Evolutionary conservation across 2,329 filamentous ascomycete species (phyloP), one percentile per base, ranked within the genome.

Genomic region (Aspergillus sp.): DNA sequence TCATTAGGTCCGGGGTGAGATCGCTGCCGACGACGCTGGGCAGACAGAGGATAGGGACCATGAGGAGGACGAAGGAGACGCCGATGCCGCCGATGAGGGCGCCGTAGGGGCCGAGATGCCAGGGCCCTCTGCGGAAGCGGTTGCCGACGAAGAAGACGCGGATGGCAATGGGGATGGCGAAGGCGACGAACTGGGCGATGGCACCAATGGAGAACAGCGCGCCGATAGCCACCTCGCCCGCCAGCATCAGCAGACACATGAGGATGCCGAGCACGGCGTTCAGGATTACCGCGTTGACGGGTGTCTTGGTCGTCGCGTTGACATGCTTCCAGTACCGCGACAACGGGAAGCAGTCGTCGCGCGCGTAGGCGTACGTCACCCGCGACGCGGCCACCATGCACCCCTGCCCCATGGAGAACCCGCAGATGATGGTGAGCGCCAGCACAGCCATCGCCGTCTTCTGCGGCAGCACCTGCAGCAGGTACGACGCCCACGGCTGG

Each of bases 351-450:
- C 84, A 87, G 60, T 83, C 85, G 61, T 89, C 86, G 32, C 87
- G 83, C 16, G 86, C 85, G 68, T 89, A 89, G 14, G 86, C 86
- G 62, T 87, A 90, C 1, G 85, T 87, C 42, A 88, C 86, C 45
- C 87, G 79, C 19, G 82, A 86, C 9, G 80, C 80, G 7, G 80
- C 79, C 35, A 89, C 81, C 83, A 88, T 88, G 65, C 85, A 87
- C 1, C 85, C 86, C 66, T 89, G 85, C 5, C 86, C 86, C 83
- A 89, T 88, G 38, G 80, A 82, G 64, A 88, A 89, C 2, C 84
- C 82, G 52, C 84, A 86, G 38, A 89, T 75, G 57, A 89, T 87
- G 2, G 85, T 89, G 40, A 89, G 69, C 0, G 79, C 72, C 11
- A 89, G 79, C 47, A 88, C 81, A 1, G 82, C 82, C 22, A 88